Evolutionary conservation across 768 basidiomycete species (phyloP).

Genomic region (Leccinum imitatum): DNA sequence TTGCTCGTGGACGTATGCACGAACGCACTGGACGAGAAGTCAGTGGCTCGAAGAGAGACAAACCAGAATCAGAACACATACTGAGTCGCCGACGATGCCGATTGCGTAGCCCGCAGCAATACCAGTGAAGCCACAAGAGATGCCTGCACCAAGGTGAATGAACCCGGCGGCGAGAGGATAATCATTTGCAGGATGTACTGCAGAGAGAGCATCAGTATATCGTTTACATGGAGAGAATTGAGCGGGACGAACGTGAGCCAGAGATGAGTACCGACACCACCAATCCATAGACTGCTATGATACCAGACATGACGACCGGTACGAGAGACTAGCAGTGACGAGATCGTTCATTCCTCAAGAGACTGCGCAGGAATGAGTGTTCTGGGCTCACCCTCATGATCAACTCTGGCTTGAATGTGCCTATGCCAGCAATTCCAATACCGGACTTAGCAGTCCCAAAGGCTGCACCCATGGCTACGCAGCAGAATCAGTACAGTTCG

Average conservation of each 20-base stretch:
- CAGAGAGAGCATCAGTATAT: conserved; percentile 15
- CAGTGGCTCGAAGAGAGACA: conserved; percentile 2
- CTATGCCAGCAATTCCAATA: conserved; percentile 94
- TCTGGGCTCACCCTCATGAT: conserved; percentile 83
- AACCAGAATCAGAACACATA: conserved; percentile 39
- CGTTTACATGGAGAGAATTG: background rate
- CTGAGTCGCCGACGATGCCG: conserved; percentile 90
- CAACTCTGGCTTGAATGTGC: conserved; percentile 91
- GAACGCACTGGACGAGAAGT: conserved; percentile 62
- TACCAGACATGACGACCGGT: conserved; percentile 98
- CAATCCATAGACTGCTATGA: conserved; percentile 95
- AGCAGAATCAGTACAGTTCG: conserved; percentile 10
- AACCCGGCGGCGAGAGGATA: conserved; percentile 89
- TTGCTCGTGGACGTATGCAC: conserved; percentile 88
- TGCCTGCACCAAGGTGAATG: conserved; percentile 87
- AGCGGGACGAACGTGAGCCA: conserved; percentile 50
- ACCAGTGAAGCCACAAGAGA: conserved; percentile 90
- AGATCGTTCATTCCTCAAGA: conserved; percentile 1
- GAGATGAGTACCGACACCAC: conserved; percentile 94
- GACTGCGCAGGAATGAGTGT: background rate
- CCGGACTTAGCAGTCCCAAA: conserved; percentile 96
- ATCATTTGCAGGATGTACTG: conserved; percentile 61
- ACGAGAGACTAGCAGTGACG: conserved; percentile 69
- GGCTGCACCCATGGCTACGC: conserved; percentile 85
- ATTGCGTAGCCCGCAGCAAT: conserved; percentile 94